Base-by-base conservation (phyloP, 108 stramenopile genomes). In the Conticribra guillardii region DNA sequence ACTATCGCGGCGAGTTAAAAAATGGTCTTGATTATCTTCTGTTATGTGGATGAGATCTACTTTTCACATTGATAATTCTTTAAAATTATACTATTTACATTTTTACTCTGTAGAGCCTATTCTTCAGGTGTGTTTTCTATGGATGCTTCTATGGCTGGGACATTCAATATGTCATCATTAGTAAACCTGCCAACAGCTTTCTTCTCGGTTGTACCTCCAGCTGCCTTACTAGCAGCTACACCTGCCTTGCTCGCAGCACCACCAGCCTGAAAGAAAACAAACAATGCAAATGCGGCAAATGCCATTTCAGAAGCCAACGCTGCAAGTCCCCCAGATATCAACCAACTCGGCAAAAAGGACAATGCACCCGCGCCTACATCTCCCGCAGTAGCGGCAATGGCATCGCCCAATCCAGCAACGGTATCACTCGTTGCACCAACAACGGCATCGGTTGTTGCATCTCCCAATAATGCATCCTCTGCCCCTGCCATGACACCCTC, bases 271-370 rank as follows among this genome's bases (percentile, higher is more conserved):
- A 64, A 21, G 1, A 64, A n/a, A 1, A 64, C 14, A 34, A 64
- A 28, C 7, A 64, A 19, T 28, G 64, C 64, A 64, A 64, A 52
- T 22, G 31, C 64, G 8, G 45, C 64, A 52, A 64, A 64, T 50
- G 64, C 64, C 64, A 64, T 30, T 52, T 64, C 64, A 2, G 64
- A 64, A 29, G 50, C 50, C 49, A 64, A 32, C 30, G 50, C 64
- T 27, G 64, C 64, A 28, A 64, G 49, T 51, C 64, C 64, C 9
- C 64, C 64, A 4, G 64, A 64, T 14, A 52, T 11, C 18, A 64
- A 14, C 64, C 64, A 64, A 22, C 64, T 51, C 19, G 64, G 64
- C 29, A 64, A 8, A 23, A 64, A 18, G 7, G 64, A 49, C 24
- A 64, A 19, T 18, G 28, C 64, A 15, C 64, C 64, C 2, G 49